These are phyloP conservation scores for Aspergillus japonicus DNA, from an alignment of 2,329 filamentous ascomycete genomes.

Conservation along the genomic window DNA sequence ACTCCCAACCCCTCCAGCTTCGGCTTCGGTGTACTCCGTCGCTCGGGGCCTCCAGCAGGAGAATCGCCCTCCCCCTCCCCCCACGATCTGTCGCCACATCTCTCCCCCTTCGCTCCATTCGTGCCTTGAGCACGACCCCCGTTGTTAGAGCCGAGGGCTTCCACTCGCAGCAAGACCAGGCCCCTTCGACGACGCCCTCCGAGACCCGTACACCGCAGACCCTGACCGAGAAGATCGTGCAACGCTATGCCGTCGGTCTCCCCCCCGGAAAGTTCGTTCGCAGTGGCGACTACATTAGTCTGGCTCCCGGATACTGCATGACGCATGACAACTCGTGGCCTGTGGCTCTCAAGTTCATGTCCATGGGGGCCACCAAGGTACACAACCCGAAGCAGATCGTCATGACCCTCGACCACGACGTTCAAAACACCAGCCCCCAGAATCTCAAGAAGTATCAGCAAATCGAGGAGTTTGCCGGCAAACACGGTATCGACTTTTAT, in stretches of 20 bases:
- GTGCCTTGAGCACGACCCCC: background rate
- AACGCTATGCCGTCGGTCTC: conserved; percentile 74
- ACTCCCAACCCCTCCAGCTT: background rate
- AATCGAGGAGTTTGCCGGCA: conserved; percentile 77
- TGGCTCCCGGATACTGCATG: conserved; percentile 73
- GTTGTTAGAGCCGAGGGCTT: conserved; percentile 51
- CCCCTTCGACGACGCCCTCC: conserved; percentile 66
- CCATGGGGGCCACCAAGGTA: conserved; percentile 73
- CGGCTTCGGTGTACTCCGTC: background rate
- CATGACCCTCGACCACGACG: conserved; percentile 83
- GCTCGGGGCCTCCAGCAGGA: background rate
- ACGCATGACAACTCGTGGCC: conserved; percentile 84
- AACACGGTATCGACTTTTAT: conserved; percentile 76
- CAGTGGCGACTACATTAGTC: conserved; percentile 78
- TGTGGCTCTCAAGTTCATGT: conserved; percentile 76
- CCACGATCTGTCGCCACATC: background rate
- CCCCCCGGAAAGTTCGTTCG: conserved; percentile 71
- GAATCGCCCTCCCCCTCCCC: background rate
- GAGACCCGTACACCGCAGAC: conserved; percentile 65
- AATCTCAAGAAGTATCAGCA: conserved; percentile 80
- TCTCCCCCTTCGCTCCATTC: background rate
- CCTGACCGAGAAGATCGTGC: conserved; percentile 89
- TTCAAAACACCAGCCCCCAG: conserved; percentile 74
- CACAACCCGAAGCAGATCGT: conserved; percentile 72
- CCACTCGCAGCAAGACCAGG: conserved; percentile 61